Conservation (phyloP, 176 grass and related monocot genomes). For the Tillandsia leiboldiana region DNA sequence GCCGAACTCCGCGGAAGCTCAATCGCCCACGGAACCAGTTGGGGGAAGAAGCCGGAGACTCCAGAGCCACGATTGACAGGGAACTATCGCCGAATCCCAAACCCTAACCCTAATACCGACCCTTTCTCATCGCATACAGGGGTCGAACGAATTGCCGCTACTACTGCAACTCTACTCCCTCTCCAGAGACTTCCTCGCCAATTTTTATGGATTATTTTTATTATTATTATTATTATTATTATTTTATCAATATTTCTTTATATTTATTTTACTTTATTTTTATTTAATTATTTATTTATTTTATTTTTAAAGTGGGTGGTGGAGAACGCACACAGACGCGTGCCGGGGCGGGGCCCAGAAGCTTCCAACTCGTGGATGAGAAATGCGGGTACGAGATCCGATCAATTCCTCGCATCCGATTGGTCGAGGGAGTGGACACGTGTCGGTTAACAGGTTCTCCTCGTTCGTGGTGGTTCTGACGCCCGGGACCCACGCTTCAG, state of each 20-base stretch:
- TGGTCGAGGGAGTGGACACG: not conserved
- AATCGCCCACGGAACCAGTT: not conserved
- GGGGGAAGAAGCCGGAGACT: not conserved
- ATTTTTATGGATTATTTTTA: too few relatives aligned
- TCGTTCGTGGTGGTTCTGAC: not conserved
- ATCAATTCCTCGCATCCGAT: not conserved
- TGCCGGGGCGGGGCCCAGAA: not conserved
- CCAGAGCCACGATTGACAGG: not conserved
- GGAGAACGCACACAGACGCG: not conserved
- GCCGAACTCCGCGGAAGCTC: not conserved
- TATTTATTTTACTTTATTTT: too few relatives aligned
- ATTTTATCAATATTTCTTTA: too few relatives aligned
- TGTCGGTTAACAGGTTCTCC: not conserved
- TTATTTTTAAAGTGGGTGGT: too few relatives aligned
- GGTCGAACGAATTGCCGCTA: too few relatives aligned
- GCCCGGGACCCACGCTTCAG: too few relatives aligned
- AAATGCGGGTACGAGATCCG: not conserved
- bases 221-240: too few relatives aligned
- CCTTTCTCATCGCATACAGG: not conserved
- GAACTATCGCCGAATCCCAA: not conserved
- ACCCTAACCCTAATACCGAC: not conserved
- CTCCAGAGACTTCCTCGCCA: too few relatives aligned
- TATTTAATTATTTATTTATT: too few relatives aligned
- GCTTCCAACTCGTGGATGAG: not conserved
- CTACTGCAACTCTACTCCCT: too few relatives aligned